Base-by-base conservation (phyloP, 1,284 basidiomycete species). In the Apiotrichum veenhuisii region DNA sequence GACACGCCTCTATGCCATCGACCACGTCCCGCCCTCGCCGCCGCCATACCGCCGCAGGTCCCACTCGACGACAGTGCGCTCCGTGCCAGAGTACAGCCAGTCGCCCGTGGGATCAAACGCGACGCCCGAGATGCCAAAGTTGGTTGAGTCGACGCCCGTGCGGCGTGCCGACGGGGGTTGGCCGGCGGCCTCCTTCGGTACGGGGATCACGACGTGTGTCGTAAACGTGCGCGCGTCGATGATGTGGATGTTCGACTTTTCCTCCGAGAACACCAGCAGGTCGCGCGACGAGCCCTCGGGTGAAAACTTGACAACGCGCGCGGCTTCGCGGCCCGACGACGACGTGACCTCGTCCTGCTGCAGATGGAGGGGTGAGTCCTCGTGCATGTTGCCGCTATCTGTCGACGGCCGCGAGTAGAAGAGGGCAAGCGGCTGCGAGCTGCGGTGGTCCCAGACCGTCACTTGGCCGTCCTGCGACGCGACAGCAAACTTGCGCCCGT, bases 381-480 rank as follows among this genome's bases (percentile, higher is more conserved):
- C 57, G 43, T 42, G 43, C 36, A 46, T 37, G 22, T 26, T 14
- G 7, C 27, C 22, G 12, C 36, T 25, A 8, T n/a, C 45, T 22
- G 15, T 26, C 14, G 44, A 34, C 2, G 65, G 54, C 20, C 65
- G 64, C 3, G 73, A 72, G 58, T 70, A 65, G 55, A 77, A 72
- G 17, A 73, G 67, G 5, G 76, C 76, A 2, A 77, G 62, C 2
- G 76, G 74, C 3, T 64, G 63, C 8, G 74, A 75, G 11, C 70
- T 72, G 17, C 76, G 68, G 58, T 77, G 76, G 57, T 77, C 76
- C 75, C 75, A 77, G 2, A 77, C 74, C 10, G 76, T 77, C 26
- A 76, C 74, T 51, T 76, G 74, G 3, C 76, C 76, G 55, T 77
- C 74, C 65, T 77, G 75, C 58, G 69, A 71, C 8, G 76, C 76